A percentile compares a stretch with the other conserved stretches of the same genome.
Conservation (phyloP, 306 rosid species). For the Prunus armeniaca region DNA sequence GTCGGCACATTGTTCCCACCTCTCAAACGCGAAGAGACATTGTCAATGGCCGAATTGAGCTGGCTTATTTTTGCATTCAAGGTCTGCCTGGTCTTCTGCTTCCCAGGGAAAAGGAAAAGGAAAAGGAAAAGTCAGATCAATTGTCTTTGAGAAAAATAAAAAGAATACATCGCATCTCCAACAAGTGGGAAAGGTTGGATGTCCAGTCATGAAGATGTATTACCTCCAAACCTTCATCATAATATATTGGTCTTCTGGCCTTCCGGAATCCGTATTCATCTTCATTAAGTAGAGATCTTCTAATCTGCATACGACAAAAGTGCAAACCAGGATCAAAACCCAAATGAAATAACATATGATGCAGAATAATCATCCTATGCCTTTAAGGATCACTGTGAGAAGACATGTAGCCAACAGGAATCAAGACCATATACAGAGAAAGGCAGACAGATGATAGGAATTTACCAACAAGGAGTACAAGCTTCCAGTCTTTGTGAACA, state of each 20-base stretch:
- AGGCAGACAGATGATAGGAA: background rate
- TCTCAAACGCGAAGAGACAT: constrained; percentile 89
- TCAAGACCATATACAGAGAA: background rate
- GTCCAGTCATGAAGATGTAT: constrained; percentile 1
- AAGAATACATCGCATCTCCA: background rate
- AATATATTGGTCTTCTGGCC: constrained; percentile 82
- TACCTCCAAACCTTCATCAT: constrained; percentile 97
- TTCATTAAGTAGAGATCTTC: constrained; percentile 80
- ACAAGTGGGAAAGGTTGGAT: constrained; percentile 6
- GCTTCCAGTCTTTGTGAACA: background rate
- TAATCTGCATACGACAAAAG: constrained; percentile 52
- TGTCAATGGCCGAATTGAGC: constrained; percentile 92
- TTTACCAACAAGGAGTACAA: background rate
- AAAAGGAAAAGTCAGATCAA: constrained; percentile 8
- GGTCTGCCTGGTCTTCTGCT: constrained; percentile 76
- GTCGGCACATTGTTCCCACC: constrained; percentile 69
- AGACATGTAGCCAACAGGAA: background rate
- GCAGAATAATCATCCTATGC: background rate
- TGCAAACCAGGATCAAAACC: constrained; percentile 10
- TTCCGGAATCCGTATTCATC: constrained; percentile 81
- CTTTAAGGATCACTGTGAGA: background rate
- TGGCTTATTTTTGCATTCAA: constrained; percentile 83
- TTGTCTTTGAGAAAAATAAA: background rate
- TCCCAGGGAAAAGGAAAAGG: constrained; percentile 12
- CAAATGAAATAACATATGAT: constrained; percentile 8